Percentiles rank a stretch among this genome's conserved stretches.
Evolutionary conservation across 768 basidiomycete genomes (phyloP).

Genomic region (Russula brevipes): DNA sequence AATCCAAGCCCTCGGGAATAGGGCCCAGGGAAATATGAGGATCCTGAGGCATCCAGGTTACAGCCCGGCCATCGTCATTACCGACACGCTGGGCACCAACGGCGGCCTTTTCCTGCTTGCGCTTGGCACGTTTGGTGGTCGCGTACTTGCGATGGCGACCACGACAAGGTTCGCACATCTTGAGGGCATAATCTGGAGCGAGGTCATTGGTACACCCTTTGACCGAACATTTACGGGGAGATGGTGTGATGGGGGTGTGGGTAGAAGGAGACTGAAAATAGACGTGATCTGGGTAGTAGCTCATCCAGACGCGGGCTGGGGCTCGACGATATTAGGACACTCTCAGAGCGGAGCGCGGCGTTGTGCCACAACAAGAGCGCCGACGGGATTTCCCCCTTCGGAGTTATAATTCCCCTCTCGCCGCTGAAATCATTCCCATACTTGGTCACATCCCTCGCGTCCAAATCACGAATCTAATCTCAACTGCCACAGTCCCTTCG

Average conservation of each 20-base stretch:
- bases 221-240: conserved; percentile 37
- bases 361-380: conserved; percentile 3
- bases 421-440: conserved; percentile 10
- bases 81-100: conserved; percentile 17
- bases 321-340: not conserved
- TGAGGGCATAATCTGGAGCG: conserved; percentile 33
- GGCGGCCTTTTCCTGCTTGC: conserved; percentile 49
- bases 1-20: conserved; percentile 11
- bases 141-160: conserved; percentile 49
- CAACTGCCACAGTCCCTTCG: too few species aligned
- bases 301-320: conserved; percentile 24
- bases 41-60: conserved; percentile 31
- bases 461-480: not conserved
- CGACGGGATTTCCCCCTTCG: conserved; percentile 19
- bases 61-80: conserved; percentile 21
- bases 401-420: conserved; percentile 15
- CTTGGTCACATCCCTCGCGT: too few species aligned
- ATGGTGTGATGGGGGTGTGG: not conserved
- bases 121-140: conserved; percentile 44
- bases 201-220: conserved; percentile 40
- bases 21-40: conserved; percentile 12
- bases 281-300: conserved; percentile 27
- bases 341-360: conserved; percentile 8
- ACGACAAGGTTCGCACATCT: conserved; percentile 52
- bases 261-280: conserved; percentile 19